A percentile compares a stretch with the other conserved stretches of the same genome.
These are phyloP conservation scores for Phytophthora chlamydospora DNA, from an alignment of 352 stramenopile species.

Conservation along the genomic window DNA sequence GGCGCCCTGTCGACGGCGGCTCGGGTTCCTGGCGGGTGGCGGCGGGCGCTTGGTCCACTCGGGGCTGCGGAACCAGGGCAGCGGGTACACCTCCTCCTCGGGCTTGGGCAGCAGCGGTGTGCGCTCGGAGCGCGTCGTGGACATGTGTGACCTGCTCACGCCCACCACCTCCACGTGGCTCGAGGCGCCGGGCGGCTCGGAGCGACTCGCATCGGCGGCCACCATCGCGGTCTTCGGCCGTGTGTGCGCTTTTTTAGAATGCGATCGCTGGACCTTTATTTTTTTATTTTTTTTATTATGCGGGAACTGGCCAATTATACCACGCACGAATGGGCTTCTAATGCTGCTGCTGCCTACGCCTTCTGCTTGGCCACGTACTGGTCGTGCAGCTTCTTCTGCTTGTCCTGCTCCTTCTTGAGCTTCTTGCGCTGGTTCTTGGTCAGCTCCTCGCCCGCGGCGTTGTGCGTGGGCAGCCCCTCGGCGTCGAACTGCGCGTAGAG, in stretches of 20 bases:
- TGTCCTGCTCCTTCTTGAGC: constrained; percentile 90
- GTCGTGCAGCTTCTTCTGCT: constrained; percentile 89
- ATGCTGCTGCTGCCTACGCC: background rate
- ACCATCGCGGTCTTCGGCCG: constrained; percentile 20
- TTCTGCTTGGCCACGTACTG: constrained; percentile 53
- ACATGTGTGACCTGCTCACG: constrained; percentile 25
- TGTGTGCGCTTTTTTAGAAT: no score
- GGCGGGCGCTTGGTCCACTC: constrained; percentile 50
- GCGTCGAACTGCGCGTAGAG: constrained; percentile 78
- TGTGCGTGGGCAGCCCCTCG: constrained; percentile 81
- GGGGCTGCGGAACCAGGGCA: constrained; percentile 83
- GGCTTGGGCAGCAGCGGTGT: constrained; percentile 53
- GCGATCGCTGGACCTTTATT: no score
- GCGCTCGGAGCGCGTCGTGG: constrained; percentile 42
- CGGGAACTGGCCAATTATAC: no score
- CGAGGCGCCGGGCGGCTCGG: constrained; percentile 8
- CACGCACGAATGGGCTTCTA: no score
- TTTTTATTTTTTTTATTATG: no score
- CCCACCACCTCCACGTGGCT: constrained; percentile 15
- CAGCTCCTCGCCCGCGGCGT: constrained; percentile 55
- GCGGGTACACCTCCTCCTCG: constrained; percentile 69
- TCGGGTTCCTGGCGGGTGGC: constrained; percentile 9
- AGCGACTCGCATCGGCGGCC: constrained; percentile 27
- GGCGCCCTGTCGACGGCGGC: constrained; percentile 1
- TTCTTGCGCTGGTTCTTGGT: constrained; percentile 89